Evolutionary conservation across 805 yeast species (phyloP).

Genomic region (Ogataea polymorpha): DNA sequence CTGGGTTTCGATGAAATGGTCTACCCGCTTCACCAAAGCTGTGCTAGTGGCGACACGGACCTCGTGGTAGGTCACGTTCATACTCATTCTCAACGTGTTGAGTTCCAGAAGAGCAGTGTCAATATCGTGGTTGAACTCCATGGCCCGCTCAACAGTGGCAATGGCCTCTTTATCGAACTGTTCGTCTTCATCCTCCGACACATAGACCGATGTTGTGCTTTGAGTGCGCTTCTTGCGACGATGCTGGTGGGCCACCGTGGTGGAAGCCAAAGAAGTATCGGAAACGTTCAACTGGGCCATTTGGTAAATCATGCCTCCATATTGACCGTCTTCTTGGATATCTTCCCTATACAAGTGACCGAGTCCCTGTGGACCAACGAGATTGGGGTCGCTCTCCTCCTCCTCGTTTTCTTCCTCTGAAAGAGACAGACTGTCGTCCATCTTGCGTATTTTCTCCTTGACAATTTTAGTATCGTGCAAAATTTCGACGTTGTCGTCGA

Average conservation of each 20-base stretch:
- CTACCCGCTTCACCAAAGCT: conserved; percentile 67
- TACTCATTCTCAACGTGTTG: conserved; percentile 94
- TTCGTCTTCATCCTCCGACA: conserved; percentile 49
- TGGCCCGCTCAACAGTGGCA: conserved; percentile 88
- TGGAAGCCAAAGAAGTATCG: conserved; percentile 53
- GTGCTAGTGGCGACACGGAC: conserved; percentile 78
- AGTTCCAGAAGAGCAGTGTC: conserved; percentile 92
- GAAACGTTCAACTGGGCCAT: conserved; percentile 44
- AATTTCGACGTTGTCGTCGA: conserved; percentile 52
- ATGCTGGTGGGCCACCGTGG: conserved; percentile 31
- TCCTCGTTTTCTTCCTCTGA: conserved; percentile 32
- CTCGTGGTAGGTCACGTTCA: conserved; percentile 93
- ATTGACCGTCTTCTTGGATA: conserved; percentile 28
- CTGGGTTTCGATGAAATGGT: conserved; percentile 72
- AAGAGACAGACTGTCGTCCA: conserved; percentile 28
- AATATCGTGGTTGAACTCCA: conserved; percentile 86
- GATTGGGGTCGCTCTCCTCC: conserved; percentile 18
- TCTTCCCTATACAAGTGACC: conserved; percentile 54
- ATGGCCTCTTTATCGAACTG: conserved; percentile 87
- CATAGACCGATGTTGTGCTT: conserved; percentile 33
- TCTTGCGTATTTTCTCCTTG: conserved; percentile 40
- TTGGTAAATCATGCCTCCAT: conserved; percentile 43
- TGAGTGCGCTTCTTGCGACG: conserved; percentile 39
- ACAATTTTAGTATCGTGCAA: conserved; percentile 52
- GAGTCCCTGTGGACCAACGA: conserved; percentile 48